Evolutionary conservation across 140 eudicot species (phyloP), one percentile per base, ranked within the genome.

Genomic region (Eryngium alpinum): DNA sequence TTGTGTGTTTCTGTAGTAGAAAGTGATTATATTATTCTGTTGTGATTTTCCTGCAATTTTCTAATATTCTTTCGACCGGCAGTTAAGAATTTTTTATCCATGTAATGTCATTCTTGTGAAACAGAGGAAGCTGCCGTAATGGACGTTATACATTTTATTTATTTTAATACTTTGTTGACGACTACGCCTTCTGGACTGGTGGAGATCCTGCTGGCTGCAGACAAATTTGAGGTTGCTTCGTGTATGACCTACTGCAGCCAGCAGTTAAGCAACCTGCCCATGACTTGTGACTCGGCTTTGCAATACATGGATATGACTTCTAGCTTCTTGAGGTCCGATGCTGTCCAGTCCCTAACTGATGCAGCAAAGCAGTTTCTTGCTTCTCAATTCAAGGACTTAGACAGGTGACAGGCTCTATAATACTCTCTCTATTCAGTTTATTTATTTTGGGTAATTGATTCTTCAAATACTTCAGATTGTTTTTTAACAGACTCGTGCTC

Each of bases 71-170:
- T n/a, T n/a, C n/a, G n/a, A n/a, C n/a, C n/a, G n/a, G n/a, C n/a
- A n/a, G n/a, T n/a, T n/a, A n/a, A n/a, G n/a, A n/a, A n/a, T n/a
- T n/a, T n/a, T n/a, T n/a, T n/a, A n/a, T n/a, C n/a, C n/a, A 28
- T 51, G 38, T 59, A 9, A 28, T 72, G 5, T 4, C 27, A 75
- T 43, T 79, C 9, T 71, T 22, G 74, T 73, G 65, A 65, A 87
- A 81, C 94, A 92, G 97, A 91, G 80, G 97, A 93, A 89, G 89
- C 87, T 49, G 94, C 97, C 63, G 28, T 93, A 77, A 93, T 91
- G 96, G 94, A 89, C 81, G 85, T 93, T 50, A 85, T 93, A 70
- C 85, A 84, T 69, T 93, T 87, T 33, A 93, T 93, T 82, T 89
- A 93, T 77, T 88, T 86, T 81, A 87, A 84, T 78, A 84, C 89